Base-by-base conservation (phyloP, 768 basidiomycete genomes). In the Podaxis sp. region DNA sequence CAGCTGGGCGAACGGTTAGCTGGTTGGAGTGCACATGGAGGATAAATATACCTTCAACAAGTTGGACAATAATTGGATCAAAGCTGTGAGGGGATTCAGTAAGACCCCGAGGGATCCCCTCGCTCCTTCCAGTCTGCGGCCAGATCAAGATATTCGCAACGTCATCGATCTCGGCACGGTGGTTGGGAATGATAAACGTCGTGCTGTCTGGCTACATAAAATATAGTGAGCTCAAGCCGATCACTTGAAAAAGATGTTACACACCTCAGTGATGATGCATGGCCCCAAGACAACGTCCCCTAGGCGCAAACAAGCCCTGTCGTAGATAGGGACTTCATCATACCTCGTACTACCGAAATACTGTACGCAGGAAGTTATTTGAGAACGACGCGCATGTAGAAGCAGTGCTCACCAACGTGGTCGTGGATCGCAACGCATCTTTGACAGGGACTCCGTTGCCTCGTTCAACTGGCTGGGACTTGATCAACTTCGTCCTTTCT, bases 131-230 rank as follows among this genome's bases (percentile, higher is more conserved):
- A 2, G 11, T 5, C 24, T 52, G 49, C 7, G 67, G 71, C 72
- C 72, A 73, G 22, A 73, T 66, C 12, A 73, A 64, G 38, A 73
- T 71, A 57, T 73, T 73, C 11, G 66, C 69, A 53, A 70, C 68
- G 52, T 59, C 42, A 62, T 73, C 72, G 52, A 73, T 68, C 36
- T 70, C 70, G 9, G 71, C 71, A 40, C 69, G 67, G 52, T 72
- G 71, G 44, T 64, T 59, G 26, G 72, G 72, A 49, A 65, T 64
- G 12, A 73, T 62, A 22, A 72, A 65, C 11, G 70, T 72, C 51
- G 69, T 73, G 4, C 69, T 70, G 59, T 73, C 72, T 38, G 66
- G 63, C 69, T 71, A n/a, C 3, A 36, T 19, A 5, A 9, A 11
- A 51, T 49, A 4, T 11, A 19, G 30, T 19, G 19, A 22, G 38